These are phyloP conservation scores for Pythium phragmitis DNA, from an alignment of 352 stramenopile genomes.

Conservation along the genomic window DNA sequence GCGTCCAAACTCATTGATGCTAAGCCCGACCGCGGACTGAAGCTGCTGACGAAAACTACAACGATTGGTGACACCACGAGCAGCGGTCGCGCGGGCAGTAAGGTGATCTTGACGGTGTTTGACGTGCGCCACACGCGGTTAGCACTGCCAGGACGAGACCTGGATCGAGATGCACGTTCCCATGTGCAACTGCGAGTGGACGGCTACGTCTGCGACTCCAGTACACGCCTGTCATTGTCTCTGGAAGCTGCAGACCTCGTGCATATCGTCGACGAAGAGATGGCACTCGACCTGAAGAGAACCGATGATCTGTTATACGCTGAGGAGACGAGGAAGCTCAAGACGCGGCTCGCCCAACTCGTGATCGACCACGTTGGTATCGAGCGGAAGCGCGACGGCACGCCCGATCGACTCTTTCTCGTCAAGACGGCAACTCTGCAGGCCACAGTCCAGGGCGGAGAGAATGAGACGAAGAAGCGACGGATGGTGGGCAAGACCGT, in stretches of 20 bases:
- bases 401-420: constrained; percentile 46
- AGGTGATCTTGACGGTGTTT: constrained; percentile 65
- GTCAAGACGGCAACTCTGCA: constrained; percentile 27
- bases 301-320: constrained; percentile 5
- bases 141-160: not conserved
- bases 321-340: constrained; percentile 3
- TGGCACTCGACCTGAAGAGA: not conserved
- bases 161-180: not conserved
- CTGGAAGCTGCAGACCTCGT: constrained; percentile 43
- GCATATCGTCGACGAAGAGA: constrained; percentile 35
- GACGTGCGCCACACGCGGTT: constrained; percentile 32
- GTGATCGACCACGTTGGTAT: constrained; percentile 59
- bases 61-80: constrained; percentile 21
- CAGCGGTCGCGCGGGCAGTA: constrained; percentile 7
- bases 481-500: constrained; percentile 41
- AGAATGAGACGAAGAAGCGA: not conserved
- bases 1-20: constrained; percentile 60
- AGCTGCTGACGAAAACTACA: constrained; percentile 52
- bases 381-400: constrained; percentile 48
- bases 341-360: constrained; percentile 34
- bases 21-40: constrained; percentile 46
- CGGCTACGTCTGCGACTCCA: constrained; percentile 58
- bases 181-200: constrained; percentile 48
- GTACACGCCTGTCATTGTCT: constrained; percentile 44
- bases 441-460: not conserved